These are phyloP conservation scores for Paramecium sonneborni DNA, from an alignment of 73 alveolate species.

Conservation along the genomic window DNA sequence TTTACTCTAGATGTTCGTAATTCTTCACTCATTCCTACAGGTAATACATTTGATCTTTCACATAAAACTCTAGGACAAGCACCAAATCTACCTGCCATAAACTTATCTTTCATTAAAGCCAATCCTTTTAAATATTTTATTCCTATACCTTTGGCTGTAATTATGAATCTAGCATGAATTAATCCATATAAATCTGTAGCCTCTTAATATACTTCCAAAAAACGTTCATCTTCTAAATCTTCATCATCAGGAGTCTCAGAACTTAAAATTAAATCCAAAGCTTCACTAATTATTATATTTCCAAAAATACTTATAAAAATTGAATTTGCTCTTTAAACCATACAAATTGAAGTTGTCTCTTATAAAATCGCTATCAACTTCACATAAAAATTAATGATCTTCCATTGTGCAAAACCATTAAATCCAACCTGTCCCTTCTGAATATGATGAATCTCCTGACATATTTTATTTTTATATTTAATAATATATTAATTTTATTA, in stretches of 20 bases:
- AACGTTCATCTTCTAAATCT: slow-evolving; percentile 87
- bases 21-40: slow-evolving; percentile 97
- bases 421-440: slow-evolving; percentile 81
- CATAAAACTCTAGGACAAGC: slow-evolving; percentile 96
- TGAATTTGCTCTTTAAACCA: slow-evolving; percentile 78
- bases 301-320: slow-evolving; percentile 57
- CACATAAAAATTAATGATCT: slow-evolving; percentile 92
- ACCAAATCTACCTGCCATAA: slow-evolving; percentile 92
- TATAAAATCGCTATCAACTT: slow-evolving; percentile 92
- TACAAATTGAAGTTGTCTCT: slow-evolving; percentile 84
- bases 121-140: slow-evolving; percentile 68
- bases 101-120: slow-evolving; percentile 95
- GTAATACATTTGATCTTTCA: slow-evolving; percentile 90
- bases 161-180: slow-evolving; percentile 93
- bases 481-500: not conserved
- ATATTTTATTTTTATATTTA: not conserved
- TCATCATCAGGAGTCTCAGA: slow-evolving; percentile 93
- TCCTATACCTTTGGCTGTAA: slow-evolving; percentile 85
- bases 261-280: slow-evolving; percentile 92
- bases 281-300: slow-evolving; percentile 62
- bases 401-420: slow-evolving; percentile 94
- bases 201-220: slow-evolving; percentile 84
- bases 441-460: slow-evolving; percentile 64
- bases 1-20: slow-evolving; percentile 95
- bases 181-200: slow-evolving; percentile 96